These are phyloP conservation scores for Scheffersomyces stipitis DNA, from an alignment of 805 yeast genomes.

Conservation along the genomic window DNA sequence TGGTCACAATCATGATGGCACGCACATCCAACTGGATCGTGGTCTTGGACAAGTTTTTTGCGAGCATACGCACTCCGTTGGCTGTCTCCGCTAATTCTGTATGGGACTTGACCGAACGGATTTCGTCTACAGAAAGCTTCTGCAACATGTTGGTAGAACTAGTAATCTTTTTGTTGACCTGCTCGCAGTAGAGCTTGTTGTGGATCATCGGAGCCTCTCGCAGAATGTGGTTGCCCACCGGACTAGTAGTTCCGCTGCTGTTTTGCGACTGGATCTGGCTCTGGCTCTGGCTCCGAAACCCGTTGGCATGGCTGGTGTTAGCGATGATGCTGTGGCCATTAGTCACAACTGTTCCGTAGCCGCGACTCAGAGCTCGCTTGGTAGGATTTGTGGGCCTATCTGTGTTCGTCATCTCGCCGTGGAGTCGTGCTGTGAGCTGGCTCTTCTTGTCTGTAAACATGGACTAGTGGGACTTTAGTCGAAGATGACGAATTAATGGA, in stretches of 20 bases:
- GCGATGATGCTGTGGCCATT: not conserved
- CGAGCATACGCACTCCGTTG: slow-evolving; percentile 72
- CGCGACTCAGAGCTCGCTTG: too few relatives aligned
- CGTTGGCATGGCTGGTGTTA: slow-evolving; percentile 1
- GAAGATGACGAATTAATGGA: too few relatives aligned
- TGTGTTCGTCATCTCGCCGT: slow-evolving; percentile 2
- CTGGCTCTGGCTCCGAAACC: not conserved
- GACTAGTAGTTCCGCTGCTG: slow-evolving; percentile 4
- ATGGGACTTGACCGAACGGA: slow-evolving; percentile 63
- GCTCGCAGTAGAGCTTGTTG: slow-evolving; percentile 30
- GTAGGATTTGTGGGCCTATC: not conserved
- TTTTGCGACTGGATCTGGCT: not conserved
- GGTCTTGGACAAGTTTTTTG: slow-evolving; percentile 69
- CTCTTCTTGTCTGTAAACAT: too few relatives aligned
- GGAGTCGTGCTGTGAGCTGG: too few relatives aligned
- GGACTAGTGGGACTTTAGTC: too few relatives aligned
- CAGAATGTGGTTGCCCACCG: not conserved
- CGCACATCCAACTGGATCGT: slow-evolving; percentile 68
- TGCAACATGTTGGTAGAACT: slow-evolving; percentile 22
- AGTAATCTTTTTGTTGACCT: slow-evolving; percentile 9
- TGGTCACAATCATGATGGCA: slow-evolving; percentile 81
- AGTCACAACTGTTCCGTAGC: not conserved
- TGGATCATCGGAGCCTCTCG: slow-evolving; percentile 27
- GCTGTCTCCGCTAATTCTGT: slow-evolving; percentile 79
- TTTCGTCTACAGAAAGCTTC: slow-evolving; percentile 38